Evolutionary conservation across 2,329 filamentous ascomycete genomes (phyloP), one percentile per base, ranked within the genome.

Genomic region (Hypoxylon sp.): DNA sequence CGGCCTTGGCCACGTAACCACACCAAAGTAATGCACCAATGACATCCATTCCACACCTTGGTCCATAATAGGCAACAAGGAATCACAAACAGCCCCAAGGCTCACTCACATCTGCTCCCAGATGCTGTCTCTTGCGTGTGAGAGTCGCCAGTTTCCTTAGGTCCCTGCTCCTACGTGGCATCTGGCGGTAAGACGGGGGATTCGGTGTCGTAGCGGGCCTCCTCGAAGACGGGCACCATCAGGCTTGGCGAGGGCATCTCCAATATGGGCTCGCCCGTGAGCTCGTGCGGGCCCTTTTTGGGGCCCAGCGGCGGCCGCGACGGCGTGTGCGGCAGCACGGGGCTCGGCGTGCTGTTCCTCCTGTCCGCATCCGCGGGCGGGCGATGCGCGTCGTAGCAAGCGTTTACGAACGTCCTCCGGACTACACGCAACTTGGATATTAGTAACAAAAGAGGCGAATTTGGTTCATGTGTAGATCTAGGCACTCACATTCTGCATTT

Each of bases 331-430:
- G 53, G 60, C 3, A 29, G 33, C 5, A n/a, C 38, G 1, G 59
- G 29, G n/a, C 56, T 64, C 4, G 53, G 35, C 1, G 42, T 52
- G 20, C 46, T 53, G 8, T 47, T 55, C 29, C 57, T 29, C 20
- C 59, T 48, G 13, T 27, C 42, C 13, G 31, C 33, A 1, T 42
- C 43, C 31, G 27, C 42, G 2, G 46, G 47, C 0, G 47, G 59
- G 5, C 56, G 50, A n/a, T 67, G 62, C 3, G 64, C 64, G 26
- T 69, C 55, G 5, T 58, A 60, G 46, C 67, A 69, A 2, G 62
- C 62, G 52, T 49, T 63, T 46, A 69, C 45, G 48, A 69, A 68
- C 17, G 54, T 54, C 27, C 63, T 61, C n/a, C 65, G 62, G 24
- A 66, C 67, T 55, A 13, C 54, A 53, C 26, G 56, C 56, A 31